Base-by-base conservation (phyloP, 495 filamentous ascomycete genomes). In the Lasiosphaeria miniovina region DNA sequence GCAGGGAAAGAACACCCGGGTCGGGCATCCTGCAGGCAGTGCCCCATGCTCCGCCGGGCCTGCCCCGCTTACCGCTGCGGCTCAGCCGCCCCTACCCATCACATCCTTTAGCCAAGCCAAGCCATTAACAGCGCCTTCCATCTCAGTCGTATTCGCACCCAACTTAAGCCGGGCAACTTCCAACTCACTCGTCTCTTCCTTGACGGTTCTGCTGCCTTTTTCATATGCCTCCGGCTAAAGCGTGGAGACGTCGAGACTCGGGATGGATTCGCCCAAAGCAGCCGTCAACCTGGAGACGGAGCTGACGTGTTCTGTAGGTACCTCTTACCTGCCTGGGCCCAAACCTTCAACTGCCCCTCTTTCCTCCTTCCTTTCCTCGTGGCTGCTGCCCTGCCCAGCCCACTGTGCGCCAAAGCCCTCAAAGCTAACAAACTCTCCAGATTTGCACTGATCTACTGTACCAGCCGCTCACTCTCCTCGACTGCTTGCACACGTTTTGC, bases 401-500 rank as follows among this genome's bases (percentile, higher is more conserved):
- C 24, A 24, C 24, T 24, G 24, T 24, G 24, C 24, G 24, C 24
- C 24, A 2, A 24, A 24, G 24, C 24, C 24, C 24, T 24, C 24
- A 24, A 24, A 24, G 24, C 24, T 24, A 24, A 24, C 24, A 24
- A 24, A 2, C 24, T 2, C 24, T 2, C 24, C 62, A 97, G 93
- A 97, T 98, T 64, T 98, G 94, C 75, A 93, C 93, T 59, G 94
- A 98, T 68, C 80, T 98, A 54, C 89, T 98, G 61, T 96, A 90
- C 78, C 90, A 96, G 71, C 94, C 94, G 17, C 85, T 98, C 60
- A 96, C 93, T 36, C 88, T 97, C 60, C 90, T 98, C 69, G 90
- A 98, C 78, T 98, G 94, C 71, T 86, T 98, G 1, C 94, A 98
- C 77, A 96, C 93, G 41, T 98, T 94, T 76, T 98, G 94, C 77